These are phyloP conservation scores for Murraya koenigii DNA, from an alignment of 345 rosid genomes.

Conservation along the genomic window DNA sequence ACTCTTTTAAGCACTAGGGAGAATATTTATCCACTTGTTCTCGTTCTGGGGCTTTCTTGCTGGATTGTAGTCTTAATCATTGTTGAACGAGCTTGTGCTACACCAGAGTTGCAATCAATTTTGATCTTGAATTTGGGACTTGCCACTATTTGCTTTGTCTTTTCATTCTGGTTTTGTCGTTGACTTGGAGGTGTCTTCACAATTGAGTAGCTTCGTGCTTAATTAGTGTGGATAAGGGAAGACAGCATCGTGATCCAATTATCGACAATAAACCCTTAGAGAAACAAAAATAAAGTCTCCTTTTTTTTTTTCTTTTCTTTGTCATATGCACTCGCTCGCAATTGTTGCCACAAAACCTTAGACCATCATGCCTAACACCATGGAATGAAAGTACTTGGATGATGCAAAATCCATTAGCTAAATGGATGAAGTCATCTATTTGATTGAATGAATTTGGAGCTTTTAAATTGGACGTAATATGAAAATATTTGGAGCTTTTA, in stretches of 20 bases:
- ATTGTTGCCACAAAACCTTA: too few relatives aligned
- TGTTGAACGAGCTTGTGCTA: neutral
- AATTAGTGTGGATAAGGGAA: too few relatives aligned
- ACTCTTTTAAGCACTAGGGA: neutral
- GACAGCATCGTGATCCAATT: too few relatives aligned
- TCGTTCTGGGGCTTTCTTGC: neutral
- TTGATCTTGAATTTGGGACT: neutral
- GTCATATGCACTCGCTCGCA: too few relatives aligned
- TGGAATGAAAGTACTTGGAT: too few relatives aligned
- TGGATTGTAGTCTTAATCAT: neutral
- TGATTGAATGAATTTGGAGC: conserved; percentile 12
- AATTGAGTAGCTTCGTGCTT: neutral
- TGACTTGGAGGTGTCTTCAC: neutral
- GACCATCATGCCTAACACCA: too few relatives aligned
- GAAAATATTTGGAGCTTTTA: neutral
- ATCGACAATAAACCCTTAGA: too few relatives aligned
- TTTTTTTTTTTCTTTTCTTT: too few relatives aligned
- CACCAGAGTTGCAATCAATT: neutral
- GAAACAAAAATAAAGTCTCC: too few relatives aligned
- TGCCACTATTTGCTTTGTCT: neutral
- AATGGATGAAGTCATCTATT: too few relatives aligned
- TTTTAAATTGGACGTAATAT: neutral
- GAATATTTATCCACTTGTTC: too few relatives aligned
- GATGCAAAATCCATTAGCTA: too few relatives aligned
- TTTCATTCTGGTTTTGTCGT: neutral